A percentile compares a stretch with the other conserved stretches of the same genome.
Evolutionary conservation across 805 yeast species (phyloP).

Genomic region (Wickerhamiella lipophila): DNA sequence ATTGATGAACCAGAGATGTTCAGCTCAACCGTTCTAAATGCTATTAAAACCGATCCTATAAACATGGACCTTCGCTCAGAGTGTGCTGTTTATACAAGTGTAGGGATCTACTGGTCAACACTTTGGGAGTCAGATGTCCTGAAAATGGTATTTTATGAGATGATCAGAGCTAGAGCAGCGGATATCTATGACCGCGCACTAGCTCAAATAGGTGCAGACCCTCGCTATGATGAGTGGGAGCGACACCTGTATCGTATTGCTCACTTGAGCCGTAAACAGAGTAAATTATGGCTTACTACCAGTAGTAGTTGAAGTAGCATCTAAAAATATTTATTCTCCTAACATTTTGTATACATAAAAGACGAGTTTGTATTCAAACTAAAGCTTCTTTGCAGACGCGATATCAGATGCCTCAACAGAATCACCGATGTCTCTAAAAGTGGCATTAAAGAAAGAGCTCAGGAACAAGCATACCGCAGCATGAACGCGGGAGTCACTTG

Average conservation of each 20-base stretch:
- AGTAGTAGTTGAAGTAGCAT: not conserved
- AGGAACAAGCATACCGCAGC: slow-evolving; percentile 17
- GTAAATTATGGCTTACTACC: slow-evolving; percentile 32
- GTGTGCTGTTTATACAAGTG: slow-evolving; percentile 51
- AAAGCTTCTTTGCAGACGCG: not conserved
- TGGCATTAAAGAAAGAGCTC: slow-evolving; percentile 18
- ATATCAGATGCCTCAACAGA: slow-evolving; percentile 1
- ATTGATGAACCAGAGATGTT: slow-evolving; percentile 62
- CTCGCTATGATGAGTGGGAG: slow-evolving; percentile 34
- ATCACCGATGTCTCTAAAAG: slow-evolving; percentile 21
- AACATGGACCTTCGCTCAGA: slow-evolving; percentile 56
- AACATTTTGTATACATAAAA: not conserved
- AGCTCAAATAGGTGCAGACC: slow-evolving; percentile 34
- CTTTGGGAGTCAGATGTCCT: slow-evolving; percentile 51
- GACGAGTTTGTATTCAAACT: no score
- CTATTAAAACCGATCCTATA: slow-evolving; percentile 60
- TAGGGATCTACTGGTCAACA: slow-evolving; percentile 66
- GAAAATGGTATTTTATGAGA: slow-evolving; percentile 32
- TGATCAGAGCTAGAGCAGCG: slow-evolving; percentile 53
- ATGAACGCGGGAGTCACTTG: slow-evolving; percentile 9
- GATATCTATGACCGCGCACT: slow-evolving; percentile 61
- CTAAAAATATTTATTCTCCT: not conserved
- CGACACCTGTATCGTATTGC: slow-evolving; percentile 20
- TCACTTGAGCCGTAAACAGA: slow-evolving; percentile 29
- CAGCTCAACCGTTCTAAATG: slow-evolving; percentile 54